Percentiles rank a stretch among this genome's conserved stretches.
phyloP scores from a whole-genome alignment of 1,139 yeast species.

The Pichia sp. region DNA sequence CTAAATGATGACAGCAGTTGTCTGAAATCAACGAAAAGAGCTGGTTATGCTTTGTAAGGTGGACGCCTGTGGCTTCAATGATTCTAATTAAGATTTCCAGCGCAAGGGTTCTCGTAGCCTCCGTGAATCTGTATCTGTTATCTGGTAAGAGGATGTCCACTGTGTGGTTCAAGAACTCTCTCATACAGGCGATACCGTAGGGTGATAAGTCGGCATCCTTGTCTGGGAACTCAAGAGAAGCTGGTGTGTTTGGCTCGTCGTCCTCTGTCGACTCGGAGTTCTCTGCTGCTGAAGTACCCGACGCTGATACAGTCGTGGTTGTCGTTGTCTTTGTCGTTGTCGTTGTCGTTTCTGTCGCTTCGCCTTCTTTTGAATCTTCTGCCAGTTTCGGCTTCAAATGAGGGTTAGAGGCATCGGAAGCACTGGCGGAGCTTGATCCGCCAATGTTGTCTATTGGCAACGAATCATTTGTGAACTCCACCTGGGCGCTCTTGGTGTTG shows the following conservation, averaged over 20 bases:
- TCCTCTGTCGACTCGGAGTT: constrained; percentile 1
- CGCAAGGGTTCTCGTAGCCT: constrained; percentile 81
- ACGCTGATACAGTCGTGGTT: background rate
- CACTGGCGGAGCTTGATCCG: constrained; percentile 21
- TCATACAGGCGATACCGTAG: constrained; percentile 64
- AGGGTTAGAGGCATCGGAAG: background rate
- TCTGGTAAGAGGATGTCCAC: constrained; percentile 83
- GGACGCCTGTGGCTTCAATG: constrained; percentile 74
- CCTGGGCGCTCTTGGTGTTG: constrained; percentile 28
- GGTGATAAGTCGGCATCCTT: constrained; percentile 40
- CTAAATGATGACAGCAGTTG: constrained; percentile 75
- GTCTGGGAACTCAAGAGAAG: constrained; percentile 6
- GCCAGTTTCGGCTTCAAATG: background rate
- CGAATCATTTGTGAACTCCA: constrained; percentile 28
- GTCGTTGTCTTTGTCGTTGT: background rate
- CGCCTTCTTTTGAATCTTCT: background rate
- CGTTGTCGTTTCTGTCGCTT: background rate
- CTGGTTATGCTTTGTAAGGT: constrained; percentile 62
- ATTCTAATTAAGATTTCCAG: constrained; percentile 71
- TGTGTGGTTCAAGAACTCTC: constrained; percentile 67
- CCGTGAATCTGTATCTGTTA: constrained; percentile 80
- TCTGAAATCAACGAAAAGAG: constrained; percentile 69
- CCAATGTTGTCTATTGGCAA: constrained; percentile 34
- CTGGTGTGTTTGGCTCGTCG: constrained; percentile 6
- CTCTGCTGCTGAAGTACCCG: constrained; percentile 2